Percentiles rank a stretch among this genome's conserved stretches.
Evolutionary conservation across 1,284 basidiomycete species (phyloP).

Genomic region (Cutaneotrichosporon sp.): DNA sequence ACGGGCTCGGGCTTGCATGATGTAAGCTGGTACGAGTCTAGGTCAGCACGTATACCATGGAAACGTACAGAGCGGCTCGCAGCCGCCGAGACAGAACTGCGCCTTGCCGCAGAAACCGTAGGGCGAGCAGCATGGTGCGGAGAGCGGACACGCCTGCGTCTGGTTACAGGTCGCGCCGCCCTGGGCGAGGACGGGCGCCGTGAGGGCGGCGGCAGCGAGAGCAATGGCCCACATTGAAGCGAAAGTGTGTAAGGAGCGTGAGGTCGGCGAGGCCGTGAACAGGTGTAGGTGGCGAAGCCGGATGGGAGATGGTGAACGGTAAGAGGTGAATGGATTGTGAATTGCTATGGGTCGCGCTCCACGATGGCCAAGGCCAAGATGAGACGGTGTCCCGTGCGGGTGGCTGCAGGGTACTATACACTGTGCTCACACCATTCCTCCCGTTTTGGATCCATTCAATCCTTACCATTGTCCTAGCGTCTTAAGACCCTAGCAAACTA

Average conservation of each 20-base stretch:
- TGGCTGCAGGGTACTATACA: too few species aligned
- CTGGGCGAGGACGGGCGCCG: slow-evolving; percentile 15
- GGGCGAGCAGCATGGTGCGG: slow-evolving; percentile 72
- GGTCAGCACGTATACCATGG: neutral
- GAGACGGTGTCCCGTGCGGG: too few species aligned
- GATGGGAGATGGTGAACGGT: too few species aligned
- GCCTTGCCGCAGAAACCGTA: slow-evolving; percentile 70
- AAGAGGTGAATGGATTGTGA: neutral
- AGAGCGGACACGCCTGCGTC: slow-evolving; percentile 55
- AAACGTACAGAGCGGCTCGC: slow-evolving; percentile 64
- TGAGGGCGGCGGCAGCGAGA: slow-evolving; percentile 13
- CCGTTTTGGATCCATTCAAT: too few species aligned
- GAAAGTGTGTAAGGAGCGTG: slow-evolving; percentile 1
- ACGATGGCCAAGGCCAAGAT: neutral
- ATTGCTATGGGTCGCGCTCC: neutral
- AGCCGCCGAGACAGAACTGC: slow-evolving; percentile 72
- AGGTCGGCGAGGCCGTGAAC: neutral
- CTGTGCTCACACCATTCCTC: too few species aligned
- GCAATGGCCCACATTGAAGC: slow-evolving; percentile 2
- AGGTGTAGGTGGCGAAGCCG: neutral
- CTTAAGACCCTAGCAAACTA: too few species aligned
- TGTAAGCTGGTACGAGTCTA: slow-evolving; percentile 24
- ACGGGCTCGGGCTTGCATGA: slow-evolving; percentile 72
- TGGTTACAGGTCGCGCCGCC: neutral
- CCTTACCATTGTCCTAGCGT: too few species aligned